Evolutionary conservation across 2,329 filamentous ascomycete genomes (phyloP).

Genomic region (Fusarium pseudoanthophilum): DNA sequence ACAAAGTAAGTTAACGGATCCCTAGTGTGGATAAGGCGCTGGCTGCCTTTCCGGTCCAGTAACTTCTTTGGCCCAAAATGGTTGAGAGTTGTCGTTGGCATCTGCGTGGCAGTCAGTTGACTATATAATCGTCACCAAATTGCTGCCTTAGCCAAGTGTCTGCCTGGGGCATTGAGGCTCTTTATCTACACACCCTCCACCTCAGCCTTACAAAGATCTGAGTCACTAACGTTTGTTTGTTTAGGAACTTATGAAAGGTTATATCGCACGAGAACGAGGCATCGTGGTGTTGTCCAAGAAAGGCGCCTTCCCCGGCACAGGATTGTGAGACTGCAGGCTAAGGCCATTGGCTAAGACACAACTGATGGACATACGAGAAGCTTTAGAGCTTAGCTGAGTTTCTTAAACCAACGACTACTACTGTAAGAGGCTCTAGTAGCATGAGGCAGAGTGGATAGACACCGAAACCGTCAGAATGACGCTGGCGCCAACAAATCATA

Average conservation of each 20-base stretch:
- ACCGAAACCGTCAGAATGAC: conserved; percentile 29
- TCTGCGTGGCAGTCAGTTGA: conserved; percentile 37
- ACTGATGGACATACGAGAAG: conserved; percentile 18
- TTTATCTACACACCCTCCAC: conserved; percentile 34
- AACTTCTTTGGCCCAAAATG: not conserved
- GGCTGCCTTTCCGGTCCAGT: conserved; percentile 10
- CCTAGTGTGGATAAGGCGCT: conserved; percentile 3
- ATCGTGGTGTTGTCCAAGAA: conserved; percentile 94
- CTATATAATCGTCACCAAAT: conserved; percentile 42
- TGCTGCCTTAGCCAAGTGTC: conserved; percentile 37
- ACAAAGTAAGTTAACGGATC: conserved; percentile 75
- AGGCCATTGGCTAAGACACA: conserved; percentile 14
- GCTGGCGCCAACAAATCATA: conserved; percentile 39
- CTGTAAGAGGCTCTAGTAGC: conserved; percentile 12
- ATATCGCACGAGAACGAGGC: conserved; percentile 90
- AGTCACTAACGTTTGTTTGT: conserved; percentile 48
- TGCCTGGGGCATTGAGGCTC: conserved; percentile 38
- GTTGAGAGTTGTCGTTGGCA: conserved; percentile 9
- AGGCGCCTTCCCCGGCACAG: conserved; percentile 93
- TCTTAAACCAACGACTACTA: conserved; percentile 14
- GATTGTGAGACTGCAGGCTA: conserved; percentile 57
- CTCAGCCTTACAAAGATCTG: conserved; percentile 43
- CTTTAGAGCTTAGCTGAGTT: conserved; percentile 10
- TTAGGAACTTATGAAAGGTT: conserved; percentile 95
- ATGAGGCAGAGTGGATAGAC: conserved; percentile 12